phyloP scores from a whole-genome alignment of 2,329 filamentous ascomycete genomes.

The Neopestalotiopsis sp. region DNA sequence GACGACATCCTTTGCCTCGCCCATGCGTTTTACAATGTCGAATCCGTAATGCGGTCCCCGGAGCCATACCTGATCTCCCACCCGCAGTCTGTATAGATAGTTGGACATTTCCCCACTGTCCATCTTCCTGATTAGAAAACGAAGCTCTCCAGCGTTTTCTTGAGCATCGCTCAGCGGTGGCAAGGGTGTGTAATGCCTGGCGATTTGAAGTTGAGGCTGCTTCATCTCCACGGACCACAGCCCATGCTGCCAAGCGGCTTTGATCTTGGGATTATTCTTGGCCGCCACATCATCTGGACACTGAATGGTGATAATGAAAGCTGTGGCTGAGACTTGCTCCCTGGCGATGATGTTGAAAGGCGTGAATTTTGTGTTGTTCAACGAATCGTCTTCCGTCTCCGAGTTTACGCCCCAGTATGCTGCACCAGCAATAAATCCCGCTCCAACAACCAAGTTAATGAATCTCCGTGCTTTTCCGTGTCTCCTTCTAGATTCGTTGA shows the following conservation, averaged over 20 bases:
- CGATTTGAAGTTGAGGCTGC: conserved; percentile 92
- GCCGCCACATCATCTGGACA: conserved; percentile 41
- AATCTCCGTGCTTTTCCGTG: neutral
- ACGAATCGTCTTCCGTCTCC: conserved; percentile 16
- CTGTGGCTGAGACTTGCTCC: conserved; percentile 68
- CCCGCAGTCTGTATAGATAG: conserved; percentile 72
- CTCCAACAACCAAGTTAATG: neutral
- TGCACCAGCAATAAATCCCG: neutral
- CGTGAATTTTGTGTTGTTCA: conserved; percentile 68
- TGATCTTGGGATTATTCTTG: conserved; percentile 28
- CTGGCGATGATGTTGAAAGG: conserved; percentile 69
- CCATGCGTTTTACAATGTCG: conserved; percentile 45
- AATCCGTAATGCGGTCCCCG: conserved; percentile 81
- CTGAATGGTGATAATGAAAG: conserved; percentile 70
- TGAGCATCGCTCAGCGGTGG: conserved; percentile 54
- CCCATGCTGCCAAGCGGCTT: conserved; percentile 62
- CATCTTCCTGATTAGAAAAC: conserved; percentile 81
- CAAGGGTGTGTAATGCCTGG: conserved; percentile 87
- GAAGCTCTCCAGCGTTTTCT: conserved; percentile 52
- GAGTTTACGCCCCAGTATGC: conserved; percentile 11
- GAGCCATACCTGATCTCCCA: conserved; percentile 72
- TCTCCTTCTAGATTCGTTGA: neutral
- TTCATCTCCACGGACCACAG: conserved; percentile 93
- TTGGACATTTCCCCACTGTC: conserved; percentile 83
- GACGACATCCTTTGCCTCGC: conserved; percentile 60